Conservation (phyloP, 495 filamentous ascomycete species). For the Penicillium mononematosum region DNA sequence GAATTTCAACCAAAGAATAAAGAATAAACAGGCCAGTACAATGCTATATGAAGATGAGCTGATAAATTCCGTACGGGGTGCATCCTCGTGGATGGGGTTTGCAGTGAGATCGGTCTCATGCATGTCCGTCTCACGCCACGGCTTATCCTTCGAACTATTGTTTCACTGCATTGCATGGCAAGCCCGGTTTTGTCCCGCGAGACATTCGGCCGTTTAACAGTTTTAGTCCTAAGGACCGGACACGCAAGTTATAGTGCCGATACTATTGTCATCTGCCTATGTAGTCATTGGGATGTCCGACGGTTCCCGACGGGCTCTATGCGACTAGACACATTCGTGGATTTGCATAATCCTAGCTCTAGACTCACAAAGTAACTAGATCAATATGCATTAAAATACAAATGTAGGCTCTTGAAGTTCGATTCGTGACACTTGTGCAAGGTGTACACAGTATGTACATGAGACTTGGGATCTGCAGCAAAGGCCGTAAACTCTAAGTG, state of each 20-base stretch:
- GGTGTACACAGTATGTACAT: background rate
- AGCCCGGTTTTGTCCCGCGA: background rate
- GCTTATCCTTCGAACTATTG: conserved; percentile 1
- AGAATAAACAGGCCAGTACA: background rate
- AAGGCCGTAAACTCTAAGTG: conserved; percentile 9
- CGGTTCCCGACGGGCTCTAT: conserved; percentile 8
- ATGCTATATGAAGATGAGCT: background rate
- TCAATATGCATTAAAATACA: background rate
- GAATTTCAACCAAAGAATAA: too few species aligned
- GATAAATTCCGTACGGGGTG: background rate
- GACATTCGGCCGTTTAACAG: background rate
- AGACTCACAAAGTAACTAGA: background rate
- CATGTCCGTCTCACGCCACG: background rate
- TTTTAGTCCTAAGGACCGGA: background rate
- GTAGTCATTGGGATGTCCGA: background rate
- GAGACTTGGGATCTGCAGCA: background rate
- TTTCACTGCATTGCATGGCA: conserved; percentile 10
- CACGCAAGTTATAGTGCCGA: background rate
- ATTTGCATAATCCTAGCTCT: background rate
- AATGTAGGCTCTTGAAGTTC: background rate
- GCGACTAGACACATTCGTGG: background rate
- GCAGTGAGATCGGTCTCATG: background rate
- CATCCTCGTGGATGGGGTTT: background rate
- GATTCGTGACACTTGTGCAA: background rate
- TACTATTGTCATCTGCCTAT: background rate